These are phyloP conservation scores for Allantophomopsis cytisporea DNA, from an alignment of 2,329 filamentous ascomycete genomes.

Conservation along the genomic window DNA sequence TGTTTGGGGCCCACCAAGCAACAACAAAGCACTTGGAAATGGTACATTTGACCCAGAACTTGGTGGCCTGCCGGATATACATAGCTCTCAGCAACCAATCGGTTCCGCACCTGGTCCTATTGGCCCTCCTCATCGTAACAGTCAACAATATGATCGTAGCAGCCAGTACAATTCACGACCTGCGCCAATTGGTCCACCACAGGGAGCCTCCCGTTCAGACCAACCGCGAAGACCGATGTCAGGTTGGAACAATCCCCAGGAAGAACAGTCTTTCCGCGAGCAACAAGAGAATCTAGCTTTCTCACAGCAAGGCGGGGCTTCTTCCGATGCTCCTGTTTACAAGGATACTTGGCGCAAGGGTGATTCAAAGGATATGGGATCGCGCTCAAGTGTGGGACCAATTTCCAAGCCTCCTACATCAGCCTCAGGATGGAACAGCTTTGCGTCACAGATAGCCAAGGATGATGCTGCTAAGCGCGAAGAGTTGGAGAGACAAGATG, in stretches of 20 bases:
- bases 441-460: slow-evolving; percentile 2
- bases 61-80: slow-evolving; percentile 22
- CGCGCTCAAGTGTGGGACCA: no score
- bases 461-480: slow-evolving; percentile 3
- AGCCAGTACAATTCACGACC: slow-evolving; percentile 12
- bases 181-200: slow-evolving; percentile 17
- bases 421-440: slow-evolving; percentile 1
- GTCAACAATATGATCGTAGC: slow-evolving; percentile 14
- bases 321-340: slow-evolving; percentile 9
- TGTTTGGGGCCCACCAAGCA: slow-evolving; percentile 65
- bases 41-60: slow-evolving; percentile 60
- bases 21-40: slow-evolving; percentile 60
- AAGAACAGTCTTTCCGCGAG: neutral
- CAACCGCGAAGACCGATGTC: slow-evolving; percentile 4
- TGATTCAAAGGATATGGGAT: no score
- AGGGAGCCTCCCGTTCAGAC: slow-evolving; percentile 5
- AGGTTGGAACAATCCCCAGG: slow-evolving; percentile 7
- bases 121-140: slow-evolving; percentile 16
- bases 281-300: slow-evolving; percentile 9
- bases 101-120: slow-evolving; percentile 17
- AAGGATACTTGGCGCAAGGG: slow-evolving; percentile 16
- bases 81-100: slow-evolving; percentile 3
- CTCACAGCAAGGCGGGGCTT: slow-evolving; percentile 6
- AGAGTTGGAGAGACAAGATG: slow-evolving; percentile 1
- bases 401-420: neutral